These are phyloP conservation scores for Ophiosphaerella herpotricha DNA, from an alignment of 2,329 filamentous ascomycete genomes.

Conservation along the genomic window DNA sequence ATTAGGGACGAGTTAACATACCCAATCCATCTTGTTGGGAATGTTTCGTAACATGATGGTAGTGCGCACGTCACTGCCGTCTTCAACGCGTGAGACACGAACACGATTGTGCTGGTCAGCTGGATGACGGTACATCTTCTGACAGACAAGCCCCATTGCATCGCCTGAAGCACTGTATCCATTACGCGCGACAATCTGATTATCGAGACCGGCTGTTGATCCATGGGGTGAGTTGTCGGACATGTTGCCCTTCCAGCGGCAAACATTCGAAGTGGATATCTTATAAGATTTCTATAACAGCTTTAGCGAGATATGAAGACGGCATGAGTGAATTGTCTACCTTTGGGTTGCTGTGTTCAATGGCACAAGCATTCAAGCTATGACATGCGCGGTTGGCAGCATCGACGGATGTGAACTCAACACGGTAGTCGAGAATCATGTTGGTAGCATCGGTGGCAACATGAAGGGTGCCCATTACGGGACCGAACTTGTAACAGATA, in stretches of 20 bases:
- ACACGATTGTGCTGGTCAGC: slow-evolving; percentile 47
- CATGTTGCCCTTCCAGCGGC: slow-evolving; percentile 25
- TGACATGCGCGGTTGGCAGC: slow-evolving; percentile 33
- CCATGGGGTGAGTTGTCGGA: slow-evolving; percentile 25
- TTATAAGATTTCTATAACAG: slow-evolving; percentile 26
- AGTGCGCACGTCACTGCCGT: slow-evolving; percentile 56
- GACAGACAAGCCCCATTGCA: not conserved
- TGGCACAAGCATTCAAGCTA: slow-evolving; percentile 11
- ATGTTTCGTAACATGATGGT: slow-evolving; percentile 92
- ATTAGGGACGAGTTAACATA: slow-evolving; percentile 28
- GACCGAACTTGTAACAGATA: slow-evolving; percentile 22
- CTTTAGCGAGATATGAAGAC: slow-evolving; percentile 15
- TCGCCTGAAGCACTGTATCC: slow-evolving; percentile 17
- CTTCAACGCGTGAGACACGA: slow-evolving; percentile 41
- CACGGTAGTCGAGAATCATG: slow-evolving; percentile 28
- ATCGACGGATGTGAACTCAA: slow-evolving; percentile 39
- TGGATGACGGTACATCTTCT: slow-evolving; percentile 20
- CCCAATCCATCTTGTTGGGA: slow-evolving; percentile 81
- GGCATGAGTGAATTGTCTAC: slow-evolving; percentile 14
- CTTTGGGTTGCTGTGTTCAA: not conserved
- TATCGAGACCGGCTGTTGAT: slow-evolving; percentile 25
- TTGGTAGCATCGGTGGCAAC: slow-evolving; percentile 18
- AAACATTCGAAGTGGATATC: slow-evolving; percentile 20
- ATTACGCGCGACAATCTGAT: slow-evolving; percentile 26
- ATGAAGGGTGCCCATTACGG: slow-evolving; percentile 23